Evolutionary conservation across 495 filamentous ascomycete genomes (phyloP).

Genomic region (Acidiella bohemica): DNA sequence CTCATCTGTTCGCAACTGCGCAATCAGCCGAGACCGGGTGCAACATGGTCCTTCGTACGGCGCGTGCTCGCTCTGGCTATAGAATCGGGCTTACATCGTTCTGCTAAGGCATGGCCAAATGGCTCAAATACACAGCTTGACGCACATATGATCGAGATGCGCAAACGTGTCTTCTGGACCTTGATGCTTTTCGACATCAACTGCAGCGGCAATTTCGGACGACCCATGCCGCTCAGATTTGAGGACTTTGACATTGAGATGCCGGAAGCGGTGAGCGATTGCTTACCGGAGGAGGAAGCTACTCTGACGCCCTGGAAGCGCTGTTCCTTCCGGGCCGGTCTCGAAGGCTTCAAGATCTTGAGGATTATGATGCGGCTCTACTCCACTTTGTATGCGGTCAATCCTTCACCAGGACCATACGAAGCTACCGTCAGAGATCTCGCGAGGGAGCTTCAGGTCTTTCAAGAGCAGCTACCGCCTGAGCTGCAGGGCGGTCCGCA

Average conservation of each 20-base stretch:
- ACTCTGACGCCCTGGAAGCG: constrained; percentile 33
- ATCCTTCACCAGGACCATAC: constrained; percentile 44
- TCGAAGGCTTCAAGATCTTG: constrained; percentile 45
- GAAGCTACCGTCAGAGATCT: constrained; percentile 45
- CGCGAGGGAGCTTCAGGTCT: constrained; percentile 44
- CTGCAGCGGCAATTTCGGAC: constrained; percentile 57
- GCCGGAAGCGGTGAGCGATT: constrained; percentile 54
- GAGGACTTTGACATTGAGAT: constrained; percentile 67
- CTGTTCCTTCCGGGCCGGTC: constrained; percentile 51
- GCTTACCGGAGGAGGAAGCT: constrained; percentile 43
- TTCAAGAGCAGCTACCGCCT: constrained; percentile 43
- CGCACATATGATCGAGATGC: constrained; percentile 42
- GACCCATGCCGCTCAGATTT: constrained; percentile 55
- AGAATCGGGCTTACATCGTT: constrained; percentile 60
- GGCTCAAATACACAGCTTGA: constrained; percentile 37
- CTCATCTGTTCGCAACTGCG: constrained; percentile 57
- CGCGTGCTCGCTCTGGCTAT: constrained; percentile 50
- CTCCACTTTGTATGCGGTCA: constrained; percentile 53
- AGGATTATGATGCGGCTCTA: constrained; percentile 58
- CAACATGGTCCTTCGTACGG: constrained; percentile 49
- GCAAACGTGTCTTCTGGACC: constrained; percentile 66
- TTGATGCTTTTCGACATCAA: constrained; percentile 48
- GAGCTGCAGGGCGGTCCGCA: constrained; percentile 34
- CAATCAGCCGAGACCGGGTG: constrained; percentile 65
- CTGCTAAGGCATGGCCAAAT: constrained; percentile 45